A percentile compares a stretch with the other conserved stretches of the same genome.
These are phyloP conservation scores for Phytopythium delawarense DNA, from an alignment of 352 stramenopile species.

Conservation along the genomic window DNA sequence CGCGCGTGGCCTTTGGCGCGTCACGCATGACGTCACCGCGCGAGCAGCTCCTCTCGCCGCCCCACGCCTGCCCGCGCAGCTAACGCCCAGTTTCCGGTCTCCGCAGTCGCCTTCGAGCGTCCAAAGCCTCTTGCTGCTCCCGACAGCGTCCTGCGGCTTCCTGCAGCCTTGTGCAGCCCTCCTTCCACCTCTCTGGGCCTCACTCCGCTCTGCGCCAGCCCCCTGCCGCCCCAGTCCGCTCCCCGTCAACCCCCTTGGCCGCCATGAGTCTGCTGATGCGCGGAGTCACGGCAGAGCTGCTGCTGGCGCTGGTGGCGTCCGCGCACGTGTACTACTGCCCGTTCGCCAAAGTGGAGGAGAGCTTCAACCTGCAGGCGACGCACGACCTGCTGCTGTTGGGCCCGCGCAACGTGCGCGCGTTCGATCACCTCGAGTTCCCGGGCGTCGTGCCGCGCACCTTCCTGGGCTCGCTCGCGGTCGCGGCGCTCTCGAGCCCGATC, in stretches of 20 bases:
- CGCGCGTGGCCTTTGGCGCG: neutral
- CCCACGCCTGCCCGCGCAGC: neutral
- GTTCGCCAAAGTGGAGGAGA: slow-evolving; percentile 95
- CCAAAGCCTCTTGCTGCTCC: neutral
- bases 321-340: slow-evolving; percentile 54
- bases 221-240: neutral
- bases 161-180: too few relatives aligned
- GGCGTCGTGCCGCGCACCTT: slow-evolving; percentile 99
- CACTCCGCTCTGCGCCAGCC: neutral
- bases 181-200: too few relatives aligned
- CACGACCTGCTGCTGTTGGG: slow-evolving; percentile 93
- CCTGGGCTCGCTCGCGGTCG: slow-evolving; percentile 78
- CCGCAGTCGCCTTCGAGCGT: neutral
- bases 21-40: neutral
- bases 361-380: slow-evolving; percentile 97
- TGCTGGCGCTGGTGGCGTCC: slow-evolving; percentile 33
- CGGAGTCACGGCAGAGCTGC: slow-evolving; percentile 26
- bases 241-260: neutral
- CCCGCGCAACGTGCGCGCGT: slow-evolving; percentile 45
- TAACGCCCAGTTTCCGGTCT: neutral
- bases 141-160: too few relatives aligned
- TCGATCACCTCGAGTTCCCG: slow-evolving; percentile 97
- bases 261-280: slow-evolving; percentile 17
- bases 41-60: neutral
- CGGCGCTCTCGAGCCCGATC: slow-evolving; percentile 37